These are phyloP conservation scores for Termitomyces sp. DNA, from an alignment of 768 basidiomycete species.

Conservation along the genomic window DNA sequence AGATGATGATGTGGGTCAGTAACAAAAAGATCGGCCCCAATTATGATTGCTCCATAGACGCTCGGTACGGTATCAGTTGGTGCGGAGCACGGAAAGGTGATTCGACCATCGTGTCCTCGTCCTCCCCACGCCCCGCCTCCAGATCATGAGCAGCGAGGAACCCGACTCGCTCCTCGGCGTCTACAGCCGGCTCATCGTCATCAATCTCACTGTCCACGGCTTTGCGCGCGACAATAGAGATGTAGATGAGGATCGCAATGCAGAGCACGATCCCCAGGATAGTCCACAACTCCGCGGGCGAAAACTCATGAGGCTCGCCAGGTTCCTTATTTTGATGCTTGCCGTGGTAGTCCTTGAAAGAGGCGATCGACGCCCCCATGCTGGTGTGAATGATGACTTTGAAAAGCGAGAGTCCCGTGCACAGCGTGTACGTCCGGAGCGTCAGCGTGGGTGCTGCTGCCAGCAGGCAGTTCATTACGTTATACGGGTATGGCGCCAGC, in stretches of 20 bases:
- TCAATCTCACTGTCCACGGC: slow-evolving; percentile 49
- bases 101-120: slow-evolving; percentile 38
- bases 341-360: slow-evolving; percentile 66
- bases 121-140: slow-evolving; percentile 27
- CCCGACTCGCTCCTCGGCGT: slow-evolving; percentile 47
- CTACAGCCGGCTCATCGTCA: slow-evolving; percentile 28
- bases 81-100: slow-evolving; percentile 33
- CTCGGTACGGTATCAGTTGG: slow-evolving; percentile 22
- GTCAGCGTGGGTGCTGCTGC: slow-evolving; percentile 83
- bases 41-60: slow-evolving; percentile 14
- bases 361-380: slow-evolving; percentile 80
- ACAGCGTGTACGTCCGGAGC: slow-evolving; percentile 69
- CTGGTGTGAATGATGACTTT: slow-evolving; percentile 91
- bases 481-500: slow-evolving; percentile 88
- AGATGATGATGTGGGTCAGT: slow-evolving; percentile 1
- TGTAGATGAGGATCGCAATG: slow-evolving; percentile 71
- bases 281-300: slow-evolving; percentile 58
- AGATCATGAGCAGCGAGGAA: slow-evolving; percentile 41
- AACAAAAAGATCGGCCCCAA: not conserved
- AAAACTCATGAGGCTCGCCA: slow-evolving; percentile 40
- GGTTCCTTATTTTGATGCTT: slow-evolving; percentile 25
- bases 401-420: slow-evolving; percentile 81
- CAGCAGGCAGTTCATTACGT: slow-evolving; percentile 92
- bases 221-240: slow-evolving; percentile 73
- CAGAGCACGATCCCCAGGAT: slow-evolving; percentile 66